Evolutionary conservation across 2,329 filamentous ascomycete genomes (phyloP), one percentile per base, ranked within the genome.

Genomic region (Microthyrium microscopicum): DNA sequence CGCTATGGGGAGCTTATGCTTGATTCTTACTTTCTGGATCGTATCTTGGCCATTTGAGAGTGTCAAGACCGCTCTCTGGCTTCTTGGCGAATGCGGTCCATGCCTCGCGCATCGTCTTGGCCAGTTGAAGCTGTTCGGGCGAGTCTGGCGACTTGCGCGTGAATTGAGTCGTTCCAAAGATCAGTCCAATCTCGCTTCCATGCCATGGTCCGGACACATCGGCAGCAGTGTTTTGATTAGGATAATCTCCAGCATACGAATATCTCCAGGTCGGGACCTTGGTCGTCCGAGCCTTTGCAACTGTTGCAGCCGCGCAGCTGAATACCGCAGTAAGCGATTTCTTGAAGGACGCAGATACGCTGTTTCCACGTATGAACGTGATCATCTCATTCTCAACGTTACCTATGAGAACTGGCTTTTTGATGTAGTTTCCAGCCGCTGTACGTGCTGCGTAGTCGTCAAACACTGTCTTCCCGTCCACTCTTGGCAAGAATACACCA

Each of bases 341-440:
- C 27, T 9, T 16, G 9, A 16, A 15, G 27, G 9, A 11, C 9
- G 27, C 9, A 11, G 9, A 11, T 13, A 9, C 9, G 22, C 13
- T 25, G 9, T 9, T 16, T 9, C 9, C 8, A 16, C 16, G 16
- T 16, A 29, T 9, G 27, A 29, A 29, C 8, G 16, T 9, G 11
- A 8, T 15, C 9, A 16, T 15, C 15, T 29, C 27, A 15, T 29
- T 29, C 9, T 11, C 15, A 16, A 11, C 16, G 15, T 16, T 16
- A 4, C 29, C 29, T 6, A 36, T 16, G n/a, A 36, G 30, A 8
- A 36, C 17, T 5, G 34, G 34, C 5, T 17, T 15, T 20, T 22
- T 33, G 21, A 33, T 33, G 18, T 34, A 36, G 5, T 33, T 36
- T 13, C 34, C 34, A 11, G 28, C 29, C 6, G 28, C 34, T 8